A percentile compares a stretch with the other conserved stretches of the same genome.
Conservation (phyloP, 768 basidiomycete species). For the Leccinum barrowsii region DNA sequence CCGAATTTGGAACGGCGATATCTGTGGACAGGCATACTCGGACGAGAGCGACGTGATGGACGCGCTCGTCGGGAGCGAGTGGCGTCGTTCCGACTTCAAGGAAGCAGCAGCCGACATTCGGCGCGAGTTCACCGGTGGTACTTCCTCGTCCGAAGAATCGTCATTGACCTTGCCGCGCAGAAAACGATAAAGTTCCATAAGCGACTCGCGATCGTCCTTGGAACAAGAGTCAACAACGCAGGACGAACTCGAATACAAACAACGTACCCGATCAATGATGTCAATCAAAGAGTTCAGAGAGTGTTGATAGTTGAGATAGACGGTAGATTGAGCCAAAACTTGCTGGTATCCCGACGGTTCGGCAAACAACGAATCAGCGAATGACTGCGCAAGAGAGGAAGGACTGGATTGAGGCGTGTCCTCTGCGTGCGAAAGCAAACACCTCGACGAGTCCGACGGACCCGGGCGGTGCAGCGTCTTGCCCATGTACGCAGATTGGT, state of each 20-base stretch:
- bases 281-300: constrained; percentile 79
- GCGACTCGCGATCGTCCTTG: constrained; percentile 73
- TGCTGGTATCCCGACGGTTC: constrained; percentile 18
- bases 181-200: constrained; percentile 72
- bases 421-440: constrained; percentile 39
- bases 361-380: constrained; percentile 18
- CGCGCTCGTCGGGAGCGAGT: constrained; percentile 63
- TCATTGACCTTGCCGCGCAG: constrained; percentile 38
- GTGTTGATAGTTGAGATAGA: constrained; percentile 76
- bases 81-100: constrained; percentile 58
- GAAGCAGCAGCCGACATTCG: constrained; percentile 37
- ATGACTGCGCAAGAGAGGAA: constrained; percentile 18
- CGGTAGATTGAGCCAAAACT: constrained; percentile 37
- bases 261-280: constrained; percentile 72
- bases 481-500: constrained; percentile 46
- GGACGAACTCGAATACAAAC: neutral
- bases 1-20: constrained; percentile 58
- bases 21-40: constrained; percentile 42
- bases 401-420: constrained; percentile 18
- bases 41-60: constrained; percentile 60
- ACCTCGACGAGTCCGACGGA: constrained; percentile 61
- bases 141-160: constrained; percentile 21
- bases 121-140: constrained; percentile 14
- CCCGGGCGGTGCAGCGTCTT: constrained; percentile 49
- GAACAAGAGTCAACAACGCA: constrained; percentile 1